Base-by-base conservation (phyloP, 2,329 filamentous ascomycete genomes). In the Diaporthe vexans region DNA sequence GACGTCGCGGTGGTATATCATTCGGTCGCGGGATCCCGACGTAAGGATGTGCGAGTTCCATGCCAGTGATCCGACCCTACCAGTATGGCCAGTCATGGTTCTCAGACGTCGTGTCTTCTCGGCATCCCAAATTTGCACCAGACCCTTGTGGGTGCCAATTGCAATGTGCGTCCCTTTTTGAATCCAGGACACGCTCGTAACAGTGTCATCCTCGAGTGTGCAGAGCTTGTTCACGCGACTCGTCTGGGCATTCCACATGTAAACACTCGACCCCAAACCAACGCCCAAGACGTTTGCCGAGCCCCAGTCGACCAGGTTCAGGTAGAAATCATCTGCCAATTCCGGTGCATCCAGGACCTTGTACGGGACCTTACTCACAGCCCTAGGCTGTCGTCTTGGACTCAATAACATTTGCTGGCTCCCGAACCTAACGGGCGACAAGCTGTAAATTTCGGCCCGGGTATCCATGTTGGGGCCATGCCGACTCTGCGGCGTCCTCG, bases 31-130 rank as follows among this genome's bases (percentile, higher is more conserved):
- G 37, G 96, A 98, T 29, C 97, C 97, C 4, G 97, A 98, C 0
- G 95, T 97, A 29, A 99, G 91, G 72, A 99, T 98, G 81, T 99
- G 97, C 69, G 97, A 95, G 80, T 99, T 99, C 97, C 97, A 99
- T 0, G 97, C 97, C 75, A 99, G 86, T 40, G 96, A 95, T 33
- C 97, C 97, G 52, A 99, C 97, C 75, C 97, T 92, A 75, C 94
- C 95, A 0, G 95, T 97, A 83, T 99, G 97, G 2, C 97, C 97
- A 9, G 95, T 98, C 97, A 99, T 99, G 10, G 96, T 98, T 78
- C 97, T 91, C 74, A 99, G 84, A 63, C 96, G 91, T 75, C 96
- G 91, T 76, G 93, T 91, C 81, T 93, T 93, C 80, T 97, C 94
- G 1, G 96, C 97, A 84, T 99, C 97, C 94, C 96, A 99, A 59